Percentiles rank a stretch among this genome's conserved stretches.
phyloP scores from a whole-genome alignment of 441 rosid species.

The Gossypium lobatum region DNA sequence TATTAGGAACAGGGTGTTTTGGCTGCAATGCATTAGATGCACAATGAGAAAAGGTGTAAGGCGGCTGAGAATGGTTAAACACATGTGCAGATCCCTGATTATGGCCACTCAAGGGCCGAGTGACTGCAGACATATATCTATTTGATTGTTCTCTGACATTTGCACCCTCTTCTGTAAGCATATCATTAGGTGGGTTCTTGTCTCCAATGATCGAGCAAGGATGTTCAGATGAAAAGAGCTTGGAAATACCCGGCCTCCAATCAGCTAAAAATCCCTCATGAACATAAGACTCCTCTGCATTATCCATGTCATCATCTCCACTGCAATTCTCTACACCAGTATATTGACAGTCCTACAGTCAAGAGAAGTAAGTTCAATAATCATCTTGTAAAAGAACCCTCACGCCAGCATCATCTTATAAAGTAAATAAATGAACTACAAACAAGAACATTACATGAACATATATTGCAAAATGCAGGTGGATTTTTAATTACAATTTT shows the following conservation, averaged over 20 bases:
- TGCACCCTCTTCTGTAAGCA: conserved; percentile 22
- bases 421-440: background rate
- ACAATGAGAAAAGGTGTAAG: conserved; percentile 21
- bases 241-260: conserved; percentile 62
- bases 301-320: conserved; percentile 55
- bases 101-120: conserved; percentile 29
- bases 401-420: conserved; percentile 10
- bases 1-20: conserved; percentile 25
- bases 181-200: conserved; percentile 26
- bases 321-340: conserved; percentile 43
- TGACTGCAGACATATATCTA: conserved; percentile 21
- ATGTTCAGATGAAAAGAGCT: conserved; percentile 25
- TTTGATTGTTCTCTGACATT: conserved; percentile 30
- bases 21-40: conserved; percentile 22
- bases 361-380: conserved; percentile 4
- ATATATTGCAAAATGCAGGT: background rate
- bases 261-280: conserved; percentile 88
- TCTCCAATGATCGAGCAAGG: conserved; percentile 29
- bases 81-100: conserved; percentile 31
- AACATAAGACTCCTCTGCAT: conserved; percentile 60
- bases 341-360: conserved; percentile 48
- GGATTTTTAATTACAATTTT: background rate
- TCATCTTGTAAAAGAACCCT: conserved; percentile 12
- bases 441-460: background rate
- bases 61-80: conserved; percentile 23